Conservation (phyloP, 345 rosid genomes). For the Xanthoceras sorbifolium region DNA sequence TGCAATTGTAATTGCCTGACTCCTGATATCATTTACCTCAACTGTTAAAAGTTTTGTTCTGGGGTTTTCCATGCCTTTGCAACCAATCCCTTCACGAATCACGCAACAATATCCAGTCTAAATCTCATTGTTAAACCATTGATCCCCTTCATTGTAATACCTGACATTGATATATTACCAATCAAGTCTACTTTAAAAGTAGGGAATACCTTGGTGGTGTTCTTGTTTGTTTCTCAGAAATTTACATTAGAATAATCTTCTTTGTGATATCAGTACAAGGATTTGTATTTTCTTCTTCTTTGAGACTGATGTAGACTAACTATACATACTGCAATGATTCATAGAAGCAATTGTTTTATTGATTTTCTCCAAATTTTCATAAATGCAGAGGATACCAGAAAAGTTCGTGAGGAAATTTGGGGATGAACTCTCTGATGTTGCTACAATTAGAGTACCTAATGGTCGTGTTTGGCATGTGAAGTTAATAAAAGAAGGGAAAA, state of each 20-base stretch:
- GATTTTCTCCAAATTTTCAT: neutral
- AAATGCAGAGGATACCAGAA: slow-evolving; percentile 38
- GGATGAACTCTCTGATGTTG: slow-evolving; percentile 37
- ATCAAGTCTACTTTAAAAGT: neutral
- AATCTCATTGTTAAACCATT: neutral
- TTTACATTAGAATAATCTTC: neutral
- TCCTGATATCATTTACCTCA: neutral
- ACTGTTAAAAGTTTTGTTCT: neutral
- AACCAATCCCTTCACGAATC: neutral
- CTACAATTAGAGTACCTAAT: slow-evolving; percentile 29
- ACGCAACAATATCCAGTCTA: neutral
- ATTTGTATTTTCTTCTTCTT: neutral
- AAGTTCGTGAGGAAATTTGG: slow-evolving; percentile 33
- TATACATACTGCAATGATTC: neutral
- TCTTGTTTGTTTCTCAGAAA: neutral
- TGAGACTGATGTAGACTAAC: neutral
- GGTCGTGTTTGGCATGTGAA: slow-evolving; percentile 42
- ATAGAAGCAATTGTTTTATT: neutral
- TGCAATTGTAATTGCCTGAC: neutral
- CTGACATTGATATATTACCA: neutral
- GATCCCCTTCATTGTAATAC: neutral
- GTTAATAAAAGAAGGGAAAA: slow-evolving; percentile 22
- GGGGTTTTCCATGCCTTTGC: neutral
- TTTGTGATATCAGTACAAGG: neutral
- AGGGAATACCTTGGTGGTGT: neutral